phyloP scores from a whole-genome alignment of 371 early-diverging fungal genomes.

The Capniomyces stellatus region DNA sequence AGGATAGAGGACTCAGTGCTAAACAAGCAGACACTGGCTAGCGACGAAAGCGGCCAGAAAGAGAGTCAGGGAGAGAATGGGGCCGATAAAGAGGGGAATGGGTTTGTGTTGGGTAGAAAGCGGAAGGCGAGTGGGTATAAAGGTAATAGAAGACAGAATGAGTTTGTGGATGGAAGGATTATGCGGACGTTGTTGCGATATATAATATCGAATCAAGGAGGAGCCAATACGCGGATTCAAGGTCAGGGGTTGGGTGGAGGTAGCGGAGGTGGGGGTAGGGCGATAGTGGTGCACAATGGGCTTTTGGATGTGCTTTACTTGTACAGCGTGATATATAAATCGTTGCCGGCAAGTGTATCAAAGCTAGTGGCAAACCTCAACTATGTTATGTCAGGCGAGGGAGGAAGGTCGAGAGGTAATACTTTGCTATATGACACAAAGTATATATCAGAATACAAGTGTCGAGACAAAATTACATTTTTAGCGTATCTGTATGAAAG shows the following conservation, averaged over 20 bases:
- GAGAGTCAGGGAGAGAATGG: neutral
- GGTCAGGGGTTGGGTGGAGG: too few relatives aligned
- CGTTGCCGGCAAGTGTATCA: conserved; percentile 43
- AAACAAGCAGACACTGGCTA: neutral
- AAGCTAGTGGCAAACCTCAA: conserved; percentile 3
- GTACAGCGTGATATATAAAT: conserved; percentile 63
- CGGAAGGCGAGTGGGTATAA: too few relatives aligned
- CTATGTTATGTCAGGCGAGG: conserved; percentile 33
- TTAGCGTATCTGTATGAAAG: conserved; percentile 60
- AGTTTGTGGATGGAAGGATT: conserved; percentile 9
- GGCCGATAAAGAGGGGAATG: neutral
- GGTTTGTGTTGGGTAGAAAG: conserved; percentile 5
- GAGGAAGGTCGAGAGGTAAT: conserved; percentile 55
- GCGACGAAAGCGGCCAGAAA: neutral
- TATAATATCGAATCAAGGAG: conserved; percentile 6
- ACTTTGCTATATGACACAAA: conserved; percentile 83
- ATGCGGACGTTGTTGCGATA: conserved; percentile 14
- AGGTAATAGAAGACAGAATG: conserved; percentile 4
- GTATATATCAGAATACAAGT: conserved; percentile 45
- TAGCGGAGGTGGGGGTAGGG: neutral
- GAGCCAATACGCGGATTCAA: too few relatives aligned
- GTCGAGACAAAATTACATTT: conserved; percentile 42
- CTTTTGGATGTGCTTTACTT: conserved; percentile 74
- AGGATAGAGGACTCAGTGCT: too few relatives aligned
- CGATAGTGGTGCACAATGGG: conserved; percentile 75